Evolutionary conservation across 306 rosid species (phyloP).

Genomic region (Quercus robur): DNA sequence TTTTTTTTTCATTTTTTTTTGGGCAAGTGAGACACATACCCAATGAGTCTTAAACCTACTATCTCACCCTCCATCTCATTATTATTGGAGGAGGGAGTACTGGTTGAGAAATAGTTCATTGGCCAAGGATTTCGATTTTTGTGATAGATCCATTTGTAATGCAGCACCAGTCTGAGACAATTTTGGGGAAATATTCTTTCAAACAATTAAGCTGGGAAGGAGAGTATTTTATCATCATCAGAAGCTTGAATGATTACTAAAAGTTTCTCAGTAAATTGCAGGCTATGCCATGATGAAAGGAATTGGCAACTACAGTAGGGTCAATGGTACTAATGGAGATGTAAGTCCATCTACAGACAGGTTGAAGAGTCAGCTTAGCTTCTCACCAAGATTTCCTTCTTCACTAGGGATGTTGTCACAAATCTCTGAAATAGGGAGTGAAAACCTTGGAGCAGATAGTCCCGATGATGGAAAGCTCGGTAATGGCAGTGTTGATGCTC

Average conservation of each 20-base stretch:
- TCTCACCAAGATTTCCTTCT: slow-evolving; percentile 48
- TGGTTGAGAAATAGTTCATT: too few relatives aligned
- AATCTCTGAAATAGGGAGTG: slow-evolving; percentile 53
- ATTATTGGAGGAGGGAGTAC: too few relatives aligned
- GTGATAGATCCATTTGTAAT: background rate
- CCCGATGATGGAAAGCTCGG: slow-evolving; percentile 39
- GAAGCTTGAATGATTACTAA: slow-evolving; percentile 7
- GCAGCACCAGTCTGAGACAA: background rate
- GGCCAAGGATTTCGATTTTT: background rate
- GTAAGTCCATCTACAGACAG: slow-evolving; percentile 42
- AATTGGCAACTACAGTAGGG: slow-evolving; percentile 34
- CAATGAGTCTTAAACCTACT: too few relatives aligned
- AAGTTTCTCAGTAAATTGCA: slow-evolving; percentile 28
- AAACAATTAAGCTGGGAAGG: background rate
- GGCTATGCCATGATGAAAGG: slow-evolving; percentile 49
- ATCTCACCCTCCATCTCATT: too few relatives aligned
- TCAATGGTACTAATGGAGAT: slow-evolving; percentile 35
- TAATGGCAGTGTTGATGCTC: slow-evolving; percentile 34
- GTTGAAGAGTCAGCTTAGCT: slow-evolving; percentile 55
- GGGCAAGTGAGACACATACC: too few relatives aligned
- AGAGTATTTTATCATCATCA: background rate
- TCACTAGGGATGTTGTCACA: slow-evolving; percentile 64
- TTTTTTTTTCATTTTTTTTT: too few relatives aligned
- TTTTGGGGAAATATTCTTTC: background rate
- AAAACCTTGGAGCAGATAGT: slow-evolving; percentile 37